Evolutionary conservation across 768 basidiomycete genomes (phyloP).

Genomic region (Hemileccinum rubropunctum): DNA sequence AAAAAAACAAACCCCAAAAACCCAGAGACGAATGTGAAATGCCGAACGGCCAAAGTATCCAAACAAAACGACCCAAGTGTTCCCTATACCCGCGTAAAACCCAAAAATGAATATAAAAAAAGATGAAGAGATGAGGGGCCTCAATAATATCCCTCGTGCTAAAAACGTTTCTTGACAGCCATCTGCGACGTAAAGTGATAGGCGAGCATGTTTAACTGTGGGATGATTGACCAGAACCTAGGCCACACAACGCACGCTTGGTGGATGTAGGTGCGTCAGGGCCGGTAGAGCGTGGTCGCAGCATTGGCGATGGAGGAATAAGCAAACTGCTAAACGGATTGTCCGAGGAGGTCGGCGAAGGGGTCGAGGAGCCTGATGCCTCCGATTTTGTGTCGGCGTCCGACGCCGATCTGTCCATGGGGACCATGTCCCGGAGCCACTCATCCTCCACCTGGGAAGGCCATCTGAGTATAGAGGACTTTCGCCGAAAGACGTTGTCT

Average conservation of each 20-base stretch:
- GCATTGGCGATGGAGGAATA: constrained; percentile 17
- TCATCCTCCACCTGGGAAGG: constrained; percentile 53
- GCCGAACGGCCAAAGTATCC: not conserved
- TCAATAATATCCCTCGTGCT: constrained; percentile 18
- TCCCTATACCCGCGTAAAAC: constrained; percentile 13
- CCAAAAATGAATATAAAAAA: constrained; percentile 15
- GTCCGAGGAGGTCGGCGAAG: constrained; percentile 24
- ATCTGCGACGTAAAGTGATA: constrained; percentile 23
- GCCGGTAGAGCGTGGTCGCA: constrained; percentile 24
- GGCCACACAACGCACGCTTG: constrained; percentile 8
- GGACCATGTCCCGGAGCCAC: constrained; percentile 66
- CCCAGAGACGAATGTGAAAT: constrained; percentile 5
- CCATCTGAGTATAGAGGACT: constrained; percentile 29
- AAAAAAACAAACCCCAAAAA: constrained; percentile 1
- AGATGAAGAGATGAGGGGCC: constrained; percentile 3
- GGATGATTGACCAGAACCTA: constrained; percentile 11
- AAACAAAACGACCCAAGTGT: constrained; percentile 6
- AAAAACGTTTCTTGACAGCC: constrained; percentile 21
- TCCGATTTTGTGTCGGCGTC: constrained; percentile 21
- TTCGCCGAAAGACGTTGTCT: constrained; percentile 45
- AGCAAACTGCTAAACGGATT: constrained; percentile 9
- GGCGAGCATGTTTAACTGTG: constrained; percentile 13
- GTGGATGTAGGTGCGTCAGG: constrained; percentile 15
- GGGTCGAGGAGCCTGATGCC: constrained; percentile 8
- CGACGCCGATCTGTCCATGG: constrained; percentile 22